Base-by-base conservation (phyloP, 768 basidiomycete species). In the Psilocybe sp. region DNA sequence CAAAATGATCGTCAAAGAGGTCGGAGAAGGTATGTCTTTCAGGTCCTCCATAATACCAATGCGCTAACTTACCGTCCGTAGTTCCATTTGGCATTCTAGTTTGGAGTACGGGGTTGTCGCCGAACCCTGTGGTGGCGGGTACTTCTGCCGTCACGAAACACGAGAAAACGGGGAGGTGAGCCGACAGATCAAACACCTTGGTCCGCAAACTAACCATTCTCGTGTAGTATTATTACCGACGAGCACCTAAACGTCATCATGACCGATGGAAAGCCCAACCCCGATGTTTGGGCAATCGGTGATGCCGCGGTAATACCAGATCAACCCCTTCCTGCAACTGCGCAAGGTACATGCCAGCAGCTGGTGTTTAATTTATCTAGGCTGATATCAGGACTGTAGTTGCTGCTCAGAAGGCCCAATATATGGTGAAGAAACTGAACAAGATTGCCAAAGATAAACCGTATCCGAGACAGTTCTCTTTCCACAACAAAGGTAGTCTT, bases 101-200 rank as follows among this genome's bases (percentile, higher is more conserved):
- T 13, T 94, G 92, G 92, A 87, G 84, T 52, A 94, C 92, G 2
- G 92, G 92, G 1, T 72, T 94, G 2, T 78, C 89, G 5, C 82
- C 89, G 3, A 94, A 93, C 62, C 91, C 92, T 6, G 69, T 94
- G 20, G 77, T 93, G 45, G 67, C 77, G 51, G 74, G 78, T 0
- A 78, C 91, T 41, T 64, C 69, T 6, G 81, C 77, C 40, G 70
- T 85, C 2, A 70, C 75, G 60, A 90, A 89, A 60, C 73, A 89
- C 51, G 68, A 73, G 12, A 81, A 76, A 64, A 78, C 82, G 0
- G 70, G 75, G 28, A 78, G 79, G 80, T 81, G 54, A 41, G 69
- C 10, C 9, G 46, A 14, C 20, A 23, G 6, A 19, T 8, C 2
- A 1, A 35, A 18, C 10, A 23, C 16, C 14, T 7, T 31, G 19